These are phyloP conservation scores for Scutellaria galericulata DNA, from an alignment of 257 asterid species.

Conservation along the genomic window DNA sequence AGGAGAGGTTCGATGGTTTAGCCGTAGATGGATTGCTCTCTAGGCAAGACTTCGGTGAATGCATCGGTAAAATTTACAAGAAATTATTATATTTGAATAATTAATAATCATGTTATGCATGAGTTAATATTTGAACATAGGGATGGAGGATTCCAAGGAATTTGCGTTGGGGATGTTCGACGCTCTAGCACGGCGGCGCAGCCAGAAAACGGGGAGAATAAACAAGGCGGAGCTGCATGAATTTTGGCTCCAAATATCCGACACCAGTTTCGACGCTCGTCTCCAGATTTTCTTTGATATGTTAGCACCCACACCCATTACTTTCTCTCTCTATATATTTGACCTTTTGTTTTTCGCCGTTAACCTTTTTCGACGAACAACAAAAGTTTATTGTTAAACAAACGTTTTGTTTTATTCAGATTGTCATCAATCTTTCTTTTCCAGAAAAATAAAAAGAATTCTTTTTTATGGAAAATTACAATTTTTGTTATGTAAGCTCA, in stretches of 20 bases:
- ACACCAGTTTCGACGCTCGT: conserved; percentile 88
- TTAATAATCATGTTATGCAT: conserved; percentile 14
- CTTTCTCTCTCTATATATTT: conserved; percentile 7
- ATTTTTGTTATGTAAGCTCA: no score
- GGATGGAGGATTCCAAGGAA: conserved; percentile 92
- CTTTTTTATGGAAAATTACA: no score
- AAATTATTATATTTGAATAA: not conserved
- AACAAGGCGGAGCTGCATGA: conserved; percentile 83
- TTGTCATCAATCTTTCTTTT: not conserved
- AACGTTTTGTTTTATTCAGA: not conserved
- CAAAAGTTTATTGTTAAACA: not conserved
- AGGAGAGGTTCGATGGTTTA: conserved; percentile 62
- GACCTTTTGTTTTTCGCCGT: not conserved
- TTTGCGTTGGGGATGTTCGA: conserved; percentile 86
- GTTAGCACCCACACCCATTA: conserved; percentile 42
- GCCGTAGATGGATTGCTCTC: conserved; percentile 73
- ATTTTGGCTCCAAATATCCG: conserved; percentile 85
- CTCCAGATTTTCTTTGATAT: conserved; percentile 96
- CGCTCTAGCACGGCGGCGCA: conserved; percentile 73
- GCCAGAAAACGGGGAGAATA: conserved; percentile 61
- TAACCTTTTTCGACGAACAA: no score
- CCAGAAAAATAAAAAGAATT: no score
- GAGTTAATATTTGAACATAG: conserved; percentile 32
- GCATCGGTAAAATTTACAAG: conserved; percentile 61
- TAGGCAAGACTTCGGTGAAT: conserved; percentile 83